Base-by-base conservation (phyloP, 176 grass and related monocot genomes). In the Neostapfia colusana region DNA sequence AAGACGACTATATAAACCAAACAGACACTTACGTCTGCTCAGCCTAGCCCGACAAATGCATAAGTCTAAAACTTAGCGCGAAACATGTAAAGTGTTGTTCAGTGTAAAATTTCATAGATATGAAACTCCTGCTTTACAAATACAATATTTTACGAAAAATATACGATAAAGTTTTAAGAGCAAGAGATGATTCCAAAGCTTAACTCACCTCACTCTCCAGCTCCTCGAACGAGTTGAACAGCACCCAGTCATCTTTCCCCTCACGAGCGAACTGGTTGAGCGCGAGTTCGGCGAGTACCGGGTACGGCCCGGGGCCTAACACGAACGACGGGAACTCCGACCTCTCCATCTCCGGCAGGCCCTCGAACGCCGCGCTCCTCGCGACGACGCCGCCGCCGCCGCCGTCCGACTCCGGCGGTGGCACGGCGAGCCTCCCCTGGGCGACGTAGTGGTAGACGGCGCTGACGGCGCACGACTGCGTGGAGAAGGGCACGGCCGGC, bases 161-260 rank as follows among this genome's bases (percentile, higher is more conserved):
- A 2, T 20, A 17, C 15, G 4, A 51, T 16, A 51, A 51, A 51
- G 48, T 51, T 51, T 7, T 0, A 51, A 51, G 0, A 70, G 24
- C 2, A 7, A 39, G 40, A 72, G 6, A 4, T 16, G 2, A 12
- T 20, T 73, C 15, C 3, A 42, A 43, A 18, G 18, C 57, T 62
- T 38, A 25, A 13, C 81, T 83, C 45, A 95, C 89, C 92, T 89
- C 61, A 27, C 20, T 37, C 81, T 95, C 92, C 49, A 95, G 44
- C 41, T 89, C 86, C 24, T 91, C 77, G 17, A 95, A 95, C 15
- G 92, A 89, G 75, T 91, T 95, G 83, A 91, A 58, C 1, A 95
- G 80, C 38, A 95, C 78, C 92, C 80, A 87, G 31, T 82, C 92
- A 20, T 60, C 81, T 62, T 65, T 79, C 17, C 48, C 73, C 69